Base-by-base conservation (phyloP, 768 basidiomycete genomes). In the Mycena rosella region DNA sequence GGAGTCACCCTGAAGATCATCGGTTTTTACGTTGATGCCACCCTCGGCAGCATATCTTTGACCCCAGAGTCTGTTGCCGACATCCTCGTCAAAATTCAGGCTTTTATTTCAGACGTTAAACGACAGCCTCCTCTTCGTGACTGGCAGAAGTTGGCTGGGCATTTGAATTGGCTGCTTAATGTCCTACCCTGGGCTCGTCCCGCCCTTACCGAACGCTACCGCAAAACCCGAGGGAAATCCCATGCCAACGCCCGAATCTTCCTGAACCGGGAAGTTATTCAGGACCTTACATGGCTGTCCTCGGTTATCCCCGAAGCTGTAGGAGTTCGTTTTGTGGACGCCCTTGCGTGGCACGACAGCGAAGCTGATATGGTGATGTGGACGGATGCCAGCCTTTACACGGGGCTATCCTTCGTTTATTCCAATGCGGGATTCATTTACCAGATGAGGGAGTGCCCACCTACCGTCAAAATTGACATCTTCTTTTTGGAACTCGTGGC, bases 121-220 rank as follows among this genome's bases (percentile, higher is more conserved):
- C 59, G 24, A 7, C 49, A 34, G 60, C 67, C 32, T 5, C 40
- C 18, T 0, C 70, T 78, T 0, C 60, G 73, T 0, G 74, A 80
- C 1, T 82, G 77, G 55, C 79, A 80, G 48, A 24, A 55, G 0
- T 68, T 82, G 2, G 69, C 68, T 2, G 80, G 83, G 0, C 76
- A 73, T 56, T 51, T 80, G 24, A 83, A 82, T 63, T 84, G 83
- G 81, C 60, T 66, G 30, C 77, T 69, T 0, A 24, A 15, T 81
- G 81, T 75, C 26, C 61, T 75, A n/a, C 71, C 59, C 17, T 60
- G 45, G 72, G 72, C 57, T 2, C 14, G 67, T 0, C 74, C 69
- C 2, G 67, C 67, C 13, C 69, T 74, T 24, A 58, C 72, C 14
- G 67, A 67, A 32, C 15, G 73, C 17, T 73, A 73, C 20, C n/a